These are phyloP conservation scores for Lactarius evosmus DNA, from an alignment of 768 basidiomycete species.

Conservation along the genomic window DNA sequence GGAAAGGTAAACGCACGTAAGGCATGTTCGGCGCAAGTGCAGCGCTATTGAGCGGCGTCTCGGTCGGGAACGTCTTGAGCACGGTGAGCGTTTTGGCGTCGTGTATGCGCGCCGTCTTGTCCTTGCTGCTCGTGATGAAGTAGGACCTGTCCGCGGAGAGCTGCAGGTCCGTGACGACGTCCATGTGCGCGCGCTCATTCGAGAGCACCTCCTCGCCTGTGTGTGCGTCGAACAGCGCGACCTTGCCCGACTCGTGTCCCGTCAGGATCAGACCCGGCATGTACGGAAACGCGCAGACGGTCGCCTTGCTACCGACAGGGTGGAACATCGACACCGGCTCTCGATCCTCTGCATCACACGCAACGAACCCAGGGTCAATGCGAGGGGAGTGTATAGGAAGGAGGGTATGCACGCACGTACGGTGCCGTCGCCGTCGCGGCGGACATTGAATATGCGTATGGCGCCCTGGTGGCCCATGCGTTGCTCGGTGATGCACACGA, in stretches of 20 bases:
- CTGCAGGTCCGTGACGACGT: constrained; percentile 89
- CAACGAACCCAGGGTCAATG: neutral
- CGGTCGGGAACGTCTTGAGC: constrained; percentile 90
- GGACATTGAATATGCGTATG: constrained; percentile 86
- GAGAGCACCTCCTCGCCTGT: constrained; percentile 77
- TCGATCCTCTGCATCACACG: constrained; percentile 54
- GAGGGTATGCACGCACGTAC: constrained; percentile 58
- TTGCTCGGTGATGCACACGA: constrained; percentile 96
- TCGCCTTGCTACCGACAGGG: constrained; percentile 93
- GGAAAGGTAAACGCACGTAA: constrained; percentile 53
- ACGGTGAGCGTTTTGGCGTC: constrained; percentile 85
- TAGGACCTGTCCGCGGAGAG: constrained; percentile 87
- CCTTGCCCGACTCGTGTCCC: constrained; percentile 95
- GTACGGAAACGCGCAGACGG: constrained; percentile 88
- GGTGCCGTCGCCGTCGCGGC: constrained; percentile 75
- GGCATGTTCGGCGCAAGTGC: constrained; percentile 80
- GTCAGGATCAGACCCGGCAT: constrained; percentile 78
- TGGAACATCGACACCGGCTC: constrained; percentile 79
- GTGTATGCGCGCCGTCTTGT: constrained; percentile 93
- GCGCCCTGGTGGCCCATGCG: constrained; percentile 92
- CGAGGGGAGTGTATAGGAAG: neutral
- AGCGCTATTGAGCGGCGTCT: constrained; percentile 94
- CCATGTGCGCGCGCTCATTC: constrained; percentile 87
- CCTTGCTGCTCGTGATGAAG: constrained; percentile 95
- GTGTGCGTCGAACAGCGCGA: constrained; percentile 86